A percentile compares a stretch with the other conserved stretches of the same genome.
These are phyloP conservation scores for Boletus semigastroideus DNA, from an alignment of 1,284 basidiomycete species.

Conservation along the genomic window DNA sequence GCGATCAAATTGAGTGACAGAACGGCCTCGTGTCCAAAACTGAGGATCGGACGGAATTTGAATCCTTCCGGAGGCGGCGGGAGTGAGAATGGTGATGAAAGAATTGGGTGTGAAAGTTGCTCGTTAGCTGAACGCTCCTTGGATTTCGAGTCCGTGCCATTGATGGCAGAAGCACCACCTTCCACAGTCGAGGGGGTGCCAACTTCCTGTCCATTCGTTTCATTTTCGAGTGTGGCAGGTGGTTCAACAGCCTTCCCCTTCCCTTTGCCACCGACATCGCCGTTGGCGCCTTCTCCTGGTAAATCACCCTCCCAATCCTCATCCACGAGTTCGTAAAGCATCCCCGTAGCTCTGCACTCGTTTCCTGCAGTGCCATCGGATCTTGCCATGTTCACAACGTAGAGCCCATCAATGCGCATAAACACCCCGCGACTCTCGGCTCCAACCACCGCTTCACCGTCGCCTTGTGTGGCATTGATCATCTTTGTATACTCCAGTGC, in stretches of 20 bases:
- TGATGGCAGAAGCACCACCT: constrained; percentile 10
- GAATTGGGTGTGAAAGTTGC: constrained; percentile 41
- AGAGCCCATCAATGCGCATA: constrained; percentile 62
- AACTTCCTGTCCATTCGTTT: constrained; percentile 1
- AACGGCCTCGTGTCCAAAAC: constrained; percentile 61
- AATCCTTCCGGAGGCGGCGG: constrained; percentile 64
- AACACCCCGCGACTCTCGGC: constrained; percentile 64
- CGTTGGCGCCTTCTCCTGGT: not conserved
- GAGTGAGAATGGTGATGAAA: constrained; percentile 43
- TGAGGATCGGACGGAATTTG: constrained; percentile 66
- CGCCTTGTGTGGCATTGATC: constrained; percentile 17
- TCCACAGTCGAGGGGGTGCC: constrained; percentile 19
- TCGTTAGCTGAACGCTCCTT: constrained; percentile 27
- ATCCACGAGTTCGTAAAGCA: constrained; percentile 73
- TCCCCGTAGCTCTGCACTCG: constrained; percentile 63
- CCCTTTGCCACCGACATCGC: constrained; percentile 23
- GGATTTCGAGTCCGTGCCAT: constrained; percentile 12
- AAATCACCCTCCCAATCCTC: constrained; percentile 59
- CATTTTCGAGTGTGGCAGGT: constrained; percentile 6
- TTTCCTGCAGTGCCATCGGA: constrained; percentile 39
- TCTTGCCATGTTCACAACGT: constrained; percentile 48
- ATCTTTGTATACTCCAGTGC: constrained; percentile 35
- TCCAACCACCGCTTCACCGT: constrained; percentile 42
- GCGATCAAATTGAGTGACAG: constrained; percentile 65
- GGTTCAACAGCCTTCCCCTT: constrained; percentile 31